Evolutionary conservation across 1,139 yeast species (phyloP).

Genomic region (Pneumocystis wakefieldiae): DNA sequence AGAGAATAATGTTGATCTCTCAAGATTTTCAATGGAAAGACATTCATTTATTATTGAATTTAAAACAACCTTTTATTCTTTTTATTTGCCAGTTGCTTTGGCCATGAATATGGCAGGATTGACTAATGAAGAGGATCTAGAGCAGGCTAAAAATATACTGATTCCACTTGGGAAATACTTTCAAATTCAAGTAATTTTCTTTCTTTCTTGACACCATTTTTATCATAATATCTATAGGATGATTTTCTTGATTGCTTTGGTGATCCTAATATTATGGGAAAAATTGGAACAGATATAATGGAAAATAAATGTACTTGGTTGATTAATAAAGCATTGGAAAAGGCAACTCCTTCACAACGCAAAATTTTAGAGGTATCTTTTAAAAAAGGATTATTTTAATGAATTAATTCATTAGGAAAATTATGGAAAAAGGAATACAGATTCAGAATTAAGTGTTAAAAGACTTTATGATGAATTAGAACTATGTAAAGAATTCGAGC

Average conservation of each 20-base stretch:
- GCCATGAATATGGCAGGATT: conserved; percentile 91
- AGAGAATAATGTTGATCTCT: conserved; percentile 78
- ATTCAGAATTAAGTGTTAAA: conserved; percentile 57
- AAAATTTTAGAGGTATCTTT: conserved; percentile 42
- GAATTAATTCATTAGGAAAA: conserved; percentile 27
- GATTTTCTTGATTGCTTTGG: conserved; percentile 96
- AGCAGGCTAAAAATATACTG: conserved; percentile 76
- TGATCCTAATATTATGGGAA: conserved; percentile 92
- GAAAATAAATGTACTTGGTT: conserved; percentile 99
- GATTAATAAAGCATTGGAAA: conserved; percentile 76
- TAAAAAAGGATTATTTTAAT: neutral
- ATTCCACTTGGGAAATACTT: conserved; percentile 95
- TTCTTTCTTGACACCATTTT: neutral
- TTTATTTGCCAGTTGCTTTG: conserved; percentile 91
- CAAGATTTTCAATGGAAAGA: conserved; percentile 71
- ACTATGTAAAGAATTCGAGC: conserved; percentile 53
- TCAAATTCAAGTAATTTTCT: conserved; percentile 56
- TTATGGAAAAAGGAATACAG: conserved; percentile 72
- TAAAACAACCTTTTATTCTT: conserved; percentile 95
- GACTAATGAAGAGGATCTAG: conserved; percentile 51
- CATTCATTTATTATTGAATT: conserved; percentile 90
- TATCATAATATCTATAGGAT: conserved; percentile 28
- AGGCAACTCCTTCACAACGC: conserved; percentile 71
- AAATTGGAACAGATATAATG: conserved; percentile 95
- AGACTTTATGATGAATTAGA: conserved; percentile 58